Evolutionary conservation across 352 stramenopile genomes (phyloP), one percentile per base, ranked within the genome.

Genomic region (Pythium coloratum): DNA sequence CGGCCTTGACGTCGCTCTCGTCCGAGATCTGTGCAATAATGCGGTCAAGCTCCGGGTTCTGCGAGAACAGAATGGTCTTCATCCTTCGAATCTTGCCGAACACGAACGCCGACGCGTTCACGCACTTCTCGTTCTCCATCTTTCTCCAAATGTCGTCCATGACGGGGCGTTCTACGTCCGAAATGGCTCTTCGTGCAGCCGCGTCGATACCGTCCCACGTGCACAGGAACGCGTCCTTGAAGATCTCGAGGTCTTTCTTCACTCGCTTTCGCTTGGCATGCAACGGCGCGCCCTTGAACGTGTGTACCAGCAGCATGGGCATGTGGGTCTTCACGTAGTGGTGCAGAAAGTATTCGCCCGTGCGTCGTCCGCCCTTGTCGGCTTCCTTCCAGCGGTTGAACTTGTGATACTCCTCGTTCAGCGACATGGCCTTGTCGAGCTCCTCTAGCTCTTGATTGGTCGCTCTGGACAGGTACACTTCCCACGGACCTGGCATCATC

Each of bases 271-370:
- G 76, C 69, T 92, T 92, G 26, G 64, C 67, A 28, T 53, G 76
- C 44, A 55, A 83, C 16, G 33, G 44, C 5, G 67, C 38, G 12
- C 67, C 59, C 34, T 82, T 82, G 36, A 78, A 79, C 24, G 78
- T 87, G 59, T 82, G 78, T 44, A 90, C 78, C 8, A 94, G 60
- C 32, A 94, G 67, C 71, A 76, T 85, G 18, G 82, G 73, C 77
- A 94, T 90, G 60, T 94, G 82, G 4, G 76, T 82, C 66, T 92
- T 92, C 20, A 91, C 76, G 59, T 95, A 95, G 46, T 93, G 84
- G 58, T 94, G 81, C 60, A 95, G 51, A 63, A 95, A 95, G 64
- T 92, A 83, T 62, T 95, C 87, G 59, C 82, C 85, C 58, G 75
- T 82, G 30, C 80, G 73, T 59, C 84, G 73, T 24, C 82, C 80